Evolutionary conservation across 768 basidiomycete species (phyloP).

Genomic region (Inosperma sp.): DNA sequence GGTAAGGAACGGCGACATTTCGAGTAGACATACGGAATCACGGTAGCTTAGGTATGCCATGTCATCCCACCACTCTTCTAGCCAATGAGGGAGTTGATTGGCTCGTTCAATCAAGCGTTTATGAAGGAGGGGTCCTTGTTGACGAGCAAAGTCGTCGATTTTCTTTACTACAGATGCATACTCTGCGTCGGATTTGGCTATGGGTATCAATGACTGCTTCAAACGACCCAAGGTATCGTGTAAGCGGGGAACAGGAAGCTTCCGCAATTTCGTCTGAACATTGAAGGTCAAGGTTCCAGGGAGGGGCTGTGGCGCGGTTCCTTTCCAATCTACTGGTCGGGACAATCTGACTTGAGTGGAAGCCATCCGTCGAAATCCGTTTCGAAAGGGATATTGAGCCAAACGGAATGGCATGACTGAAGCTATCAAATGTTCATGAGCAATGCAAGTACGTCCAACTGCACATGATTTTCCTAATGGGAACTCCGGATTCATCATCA

Average conservation of each 20-base stretch:
- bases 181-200: slow-evolving; percentile 62
- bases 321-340: slow-evolving; percentile 65
- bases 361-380: slow-evolving; percentile 20
- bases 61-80: slow-evolving; percentile 96
- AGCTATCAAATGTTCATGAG: no score
- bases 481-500: no score
- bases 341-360: slow-evolving; percentile 19
- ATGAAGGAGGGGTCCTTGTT: slow-evolving; percentile 57
- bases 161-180: slow-evolving; percentile 49
- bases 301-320: slow-evolving; percentile 55
- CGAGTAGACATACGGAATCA: slow-evolving; percentile 57
- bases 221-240: slow-evolving; percentile 60
- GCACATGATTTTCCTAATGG: no score
- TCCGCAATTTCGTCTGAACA: slow-evolving; percentile 57
- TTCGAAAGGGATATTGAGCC: background rate
- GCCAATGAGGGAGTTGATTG: slow-evolving; percentile 65
- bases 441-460: no score
- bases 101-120: slow-evolving; percentile 53
- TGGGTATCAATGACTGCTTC: slow-evolving; percentile 65
- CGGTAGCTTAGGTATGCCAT: slow-evolving; percentile 76
- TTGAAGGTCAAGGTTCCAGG: slow-evolving; percentile 57
- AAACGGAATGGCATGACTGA: slow-evolving; percentile 8
- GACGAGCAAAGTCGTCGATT: slow-evolving; percentile 61
- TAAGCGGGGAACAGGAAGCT: slow-evolving; percentile 74
- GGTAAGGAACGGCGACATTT: background rate